Conservation (phyloP, 2,329 filamentous ascomycete species). For the Cladosporium sp. region DNA sequence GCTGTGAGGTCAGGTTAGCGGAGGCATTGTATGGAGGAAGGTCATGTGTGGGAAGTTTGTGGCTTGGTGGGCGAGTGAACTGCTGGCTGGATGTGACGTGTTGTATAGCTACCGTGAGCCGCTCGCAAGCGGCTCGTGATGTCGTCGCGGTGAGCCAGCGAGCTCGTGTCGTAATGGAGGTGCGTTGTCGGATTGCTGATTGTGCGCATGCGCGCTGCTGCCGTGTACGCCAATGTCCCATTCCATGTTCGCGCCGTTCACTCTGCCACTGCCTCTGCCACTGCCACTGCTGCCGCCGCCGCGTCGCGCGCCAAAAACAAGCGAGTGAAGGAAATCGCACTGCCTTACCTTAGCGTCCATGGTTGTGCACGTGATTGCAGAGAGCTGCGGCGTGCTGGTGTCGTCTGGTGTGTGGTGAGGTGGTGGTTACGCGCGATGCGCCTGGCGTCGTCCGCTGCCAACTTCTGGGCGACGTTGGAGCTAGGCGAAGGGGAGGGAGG, state of each 20-base stretch:
- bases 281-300: neutral
- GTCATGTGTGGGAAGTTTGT: conserved; percentile 18
- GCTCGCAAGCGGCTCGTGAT: conserved; percentile 3
- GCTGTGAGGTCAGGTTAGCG: conserved; percentile 50
- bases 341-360: conserved; percentile 49
- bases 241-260: conserved; percentile 17
- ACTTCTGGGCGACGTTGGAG: conserved; percentile 12
- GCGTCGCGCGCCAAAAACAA: conserved; percentile 6
- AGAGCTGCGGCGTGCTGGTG: conserved; percentile 1
- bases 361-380: conserved; percentile 23
- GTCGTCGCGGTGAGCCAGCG: neutral
- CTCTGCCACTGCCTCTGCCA: neutral
- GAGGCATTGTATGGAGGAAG: conserved; percentile 30
- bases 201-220: conserved; percentile 3
- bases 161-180: conserved; percentile 11
- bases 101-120: conserved; percentile 15
- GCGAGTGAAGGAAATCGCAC: neutral
- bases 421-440: conserved; percentile 15
- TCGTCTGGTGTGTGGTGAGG: conserved; percentile 13
- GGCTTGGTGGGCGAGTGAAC: neutral
- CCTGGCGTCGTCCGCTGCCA: conserved; percentile 12
- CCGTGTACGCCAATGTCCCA: neutral
- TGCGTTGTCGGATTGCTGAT: conserved; percentile 29
- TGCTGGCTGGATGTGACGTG: conserved; percentile 9
- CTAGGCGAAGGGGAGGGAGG: conserved; percentile 18